Base-by-base conservation (phyloP, 129 eudicot species). In the Apium graveolens region DNA sequence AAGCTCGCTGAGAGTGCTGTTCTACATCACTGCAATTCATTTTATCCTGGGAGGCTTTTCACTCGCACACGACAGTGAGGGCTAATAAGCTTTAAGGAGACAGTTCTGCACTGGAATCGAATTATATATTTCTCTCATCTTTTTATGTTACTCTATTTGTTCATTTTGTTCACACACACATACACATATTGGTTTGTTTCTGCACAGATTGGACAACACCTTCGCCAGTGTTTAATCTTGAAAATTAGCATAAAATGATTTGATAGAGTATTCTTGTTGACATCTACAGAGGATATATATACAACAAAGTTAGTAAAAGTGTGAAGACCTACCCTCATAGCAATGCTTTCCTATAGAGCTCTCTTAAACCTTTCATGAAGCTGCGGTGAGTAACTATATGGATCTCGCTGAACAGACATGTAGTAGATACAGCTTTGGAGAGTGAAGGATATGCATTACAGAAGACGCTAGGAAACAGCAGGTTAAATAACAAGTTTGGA, bases 361-460 rank as follows among this genome's bases (percentile, higher is more conserved):
- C 73, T 70, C 80, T 74, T 49, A 74, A 73, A 87, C 24, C 86
- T 43, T 46, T 83, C 86, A 44, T 74, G 79, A 44, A 89, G 90
- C 76, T 83, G 77, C 79, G 27, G 44, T 63, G 87, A 77, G 73
- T 78, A 82, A 49, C 79, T 84, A 79, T 74, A 55, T 65, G 87
- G 84, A 34, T 83, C 78, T 32, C 41, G 80, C 66, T 88, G 90
- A 76, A 79, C 82, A 37, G 87, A 89, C 93, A 87, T 82, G 79
- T 49, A 55, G 68, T 89, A 89, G 79, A 86, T 87, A 81, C 93
- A 86, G 81, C 93, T 89, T 79, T 18, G 43, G 68, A 60, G 76
- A 73, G 90, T 82, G 51, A 86, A 89, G 85, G 84, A 85, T 63
- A 69, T 35, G 41, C 7, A 76, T 62, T 65, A 55, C 53, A 65